Conservation (phyloP, 2,329 filamentous ascomycete genomes). For the Xylaria sp. region DNA sequence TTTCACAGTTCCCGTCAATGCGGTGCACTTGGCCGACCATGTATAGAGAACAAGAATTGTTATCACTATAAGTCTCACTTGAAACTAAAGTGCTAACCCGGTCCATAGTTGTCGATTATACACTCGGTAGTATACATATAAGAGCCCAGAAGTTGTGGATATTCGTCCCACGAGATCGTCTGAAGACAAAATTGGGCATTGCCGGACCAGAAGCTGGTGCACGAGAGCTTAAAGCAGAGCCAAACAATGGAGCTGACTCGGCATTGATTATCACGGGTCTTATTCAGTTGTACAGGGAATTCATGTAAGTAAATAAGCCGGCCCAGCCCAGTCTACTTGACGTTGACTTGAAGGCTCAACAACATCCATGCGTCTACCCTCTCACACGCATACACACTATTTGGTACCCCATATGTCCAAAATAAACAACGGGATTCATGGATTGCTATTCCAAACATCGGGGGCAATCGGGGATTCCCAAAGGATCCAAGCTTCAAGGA, state of each 20-base stretch:
- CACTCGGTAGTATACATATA: not conserved
- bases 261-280: not conserved
- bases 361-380: not conserved
- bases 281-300: not conserved
- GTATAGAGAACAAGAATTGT: not conserved
- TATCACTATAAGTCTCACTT: not conserved
- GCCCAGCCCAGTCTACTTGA: not conserved
- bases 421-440: not conserved
- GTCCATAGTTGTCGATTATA: not conserved
- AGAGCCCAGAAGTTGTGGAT: not conserved
- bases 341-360: not conserved
- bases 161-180: not conserved
- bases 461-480: not conserved
- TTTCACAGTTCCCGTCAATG: slow-evolving; percentile 8
- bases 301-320: slow-evolving; percentile 5
- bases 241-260: not conserved
- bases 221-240: not conserved
- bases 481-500: not conserved
- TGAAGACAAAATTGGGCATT: not conserved
- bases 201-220: not conserved
- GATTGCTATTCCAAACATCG: not conserved
- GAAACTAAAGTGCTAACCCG: not conserved
- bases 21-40: not conserved
- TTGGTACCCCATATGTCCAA: not conserved
- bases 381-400: not conserved